These are phyloP conservation scores for Epichloe hybrida DNA, from an alignment of 2,329 filamentous ascomycete species.

Conservation along the genomic window DNA sequence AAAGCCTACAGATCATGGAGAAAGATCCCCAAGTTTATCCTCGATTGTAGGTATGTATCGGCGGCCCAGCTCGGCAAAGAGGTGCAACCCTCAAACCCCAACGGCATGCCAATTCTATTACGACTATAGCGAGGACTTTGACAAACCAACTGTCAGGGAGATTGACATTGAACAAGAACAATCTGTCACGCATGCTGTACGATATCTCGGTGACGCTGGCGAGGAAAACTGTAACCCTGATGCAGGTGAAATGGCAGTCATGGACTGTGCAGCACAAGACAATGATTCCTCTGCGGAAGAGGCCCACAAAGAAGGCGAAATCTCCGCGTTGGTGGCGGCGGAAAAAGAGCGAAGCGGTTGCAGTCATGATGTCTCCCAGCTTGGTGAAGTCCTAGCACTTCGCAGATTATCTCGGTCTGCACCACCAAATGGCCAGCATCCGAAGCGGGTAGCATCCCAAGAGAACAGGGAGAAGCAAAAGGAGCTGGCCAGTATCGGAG, in stretches of 20 bases:
- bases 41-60: conserved; percentile 37
- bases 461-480: background rate
- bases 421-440: background rate
- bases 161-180: conserved; percentile 6
- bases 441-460: background rate
- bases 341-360: background rate
- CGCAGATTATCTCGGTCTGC: conserved; percentile 3
- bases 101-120: conserved; percentile 31
- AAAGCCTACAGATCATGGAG: conserved; percentile 23
- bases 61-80: conserved; percentile 14
- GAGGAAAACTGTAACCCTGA: background rate
- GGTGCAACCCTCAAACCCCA: conserved; percentile 15
- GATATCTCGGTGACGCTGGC: background rate
- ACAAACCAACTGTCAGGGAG: conserved; percentile 15
- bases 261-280: background rate
- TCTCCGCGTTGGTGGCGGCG: background rate
- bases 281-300: background rate
- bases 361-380: background rate
- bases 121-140: conserved; percentile 40
- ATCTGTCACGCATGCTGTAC: conserved; percentile 7
- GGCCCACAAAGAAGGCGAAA: background rate
- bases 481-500: background rate
- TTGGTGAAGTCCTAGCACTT: background rate
- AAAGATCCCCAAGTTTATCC: conserved; percentile 33
- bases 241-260: background rate